Evolutionary conservation across 345 rosid genomes (phyloP).

Genomic region (Euphorbia tirucalli): DNA sequence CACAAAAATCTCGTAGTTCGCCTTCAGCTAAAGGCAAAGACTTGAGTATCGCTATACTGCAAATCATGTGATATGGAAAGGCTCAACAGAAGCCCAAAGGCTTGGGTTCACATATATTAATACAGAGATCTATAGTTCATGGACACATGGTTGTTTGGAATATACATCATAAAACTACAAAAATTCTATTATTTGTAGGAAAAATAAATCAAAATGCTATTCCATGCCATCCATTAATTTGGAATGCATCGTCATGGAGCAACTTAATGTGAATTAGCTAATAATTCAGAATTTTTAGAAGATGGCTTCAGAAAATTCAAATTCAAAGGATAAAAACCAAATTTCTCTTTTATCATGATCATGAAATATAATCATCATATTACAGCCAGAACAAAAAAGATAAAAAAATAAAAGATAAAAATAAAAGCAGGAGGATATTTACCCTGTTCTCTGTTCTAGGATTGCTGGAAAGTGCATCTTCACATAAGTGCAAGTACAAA

Average conservation of each 20-base stretch:
- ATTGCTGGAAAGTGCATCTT: conserved; percentile 98
- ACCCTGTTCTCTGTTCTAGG: conserved; percentile 94
- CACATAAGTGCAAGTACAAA: conserved; percentile 84
- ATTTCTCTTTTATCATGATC: not conserved
- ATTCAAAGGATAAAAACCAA: not conserved
- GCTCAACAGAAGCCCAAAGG: not conserved
- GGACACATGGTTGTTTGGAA: not conserved
- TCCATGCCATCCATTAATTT: not conserved
- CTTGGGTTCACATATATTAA: not conserved
- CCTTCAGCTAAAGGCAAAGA: not conserved
- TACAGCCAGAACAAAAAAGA: not conserved
- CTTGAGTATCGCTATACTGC: not conserved
- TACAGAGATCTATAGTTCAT: not conserved
- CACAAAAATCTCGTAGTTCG: not conserved
- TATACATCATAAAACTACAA: not conserved
- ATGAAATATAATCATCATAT: not conserved
- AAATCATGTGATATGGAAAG: conserved; percentile 3
- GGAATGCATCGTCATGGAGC: not conserved
- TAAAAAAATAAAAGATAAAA: conserved; percentile 1
- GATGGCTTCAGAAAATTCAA: not conserved
- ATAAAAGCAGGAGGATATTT: conserved; percentile 2
- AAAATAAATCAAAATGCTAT: not conserved
- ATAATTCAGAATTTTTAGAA: not conserved
- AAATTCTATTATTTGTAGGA: not conserved
- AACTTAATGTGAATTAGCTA: not conserved